Percentiles rank a stretch among this genome's conserved stretches.
Evolutionary conservation across 2,329 filamentous ascomycete species (phyloP).

Genomic region (Ophiostoma ulmi): DNA sequence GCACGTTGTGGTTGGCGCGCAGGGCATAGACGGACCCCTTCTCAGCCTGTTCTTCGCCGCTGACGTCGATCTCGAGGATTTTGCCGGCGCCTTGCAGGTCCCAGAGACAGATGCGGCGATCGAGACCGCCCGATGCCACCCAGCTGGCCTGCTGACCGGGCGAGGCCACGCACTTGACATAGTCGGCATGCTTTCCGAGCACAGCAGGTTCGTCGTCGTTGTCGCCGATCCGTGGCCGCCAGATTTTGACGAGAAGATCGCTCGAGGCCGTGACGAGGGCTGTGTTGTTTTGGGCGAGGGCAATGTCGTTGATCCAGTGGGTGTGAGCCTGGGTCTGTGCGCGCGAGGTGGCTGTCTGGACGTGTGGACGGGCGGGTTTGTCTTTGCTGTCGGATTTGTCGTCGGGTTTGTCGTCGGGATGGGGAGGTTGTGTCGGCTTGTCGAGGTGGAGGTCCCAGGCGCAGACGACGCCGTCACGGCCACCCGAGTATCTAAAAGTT

Average conservation of each 20-base stretch:
- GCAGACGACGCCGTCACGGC: conserved; percentile 91
- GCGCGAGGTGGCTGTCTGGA: conserved; percentile 51
- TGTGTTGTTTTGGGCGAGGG: conserved; percentile 69
- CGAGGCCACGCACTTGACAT: conserved; percentile 88
- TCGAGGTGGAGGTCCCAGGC: conserved; percentile 86
- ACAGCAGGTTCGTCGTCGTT: conserved; percentile 65
- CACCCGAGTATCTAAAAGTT: conserved; percentile 75
- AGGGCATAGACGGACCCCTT: conserved; percentile 96
- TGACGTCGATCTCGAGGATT: conserved; percentile 77
- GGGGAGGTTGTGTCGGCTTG: conserved; percentile 35
- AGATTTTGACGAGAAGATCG: conserved; percentile 89
- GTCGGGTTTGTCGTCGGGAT: conserved; percentile 23
- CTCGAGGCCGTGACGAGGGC: conserved; percentile 85
- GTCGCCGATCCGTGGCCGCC: conserved; percentile 68
- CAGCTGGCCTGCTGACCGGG: conserved; percentile 62
- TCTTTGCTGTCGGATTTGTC: conserved; percentile 23
- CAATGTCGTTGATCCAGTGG: conserved; percentile 94
- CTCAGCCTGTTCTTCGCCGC: conserved; percentile 73
- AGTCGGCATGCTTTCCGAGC: conserved; percentile 91
- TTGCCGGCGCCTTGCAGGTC: conserved; percentile 85
- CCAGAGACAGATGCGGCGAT: conserved; percentile 89
- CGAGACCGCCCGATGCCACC: conserved; percentile 90
- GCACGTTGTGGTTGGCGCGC: conserved; percentile 69
- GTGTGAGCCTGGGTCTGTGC: conserved; percentile 70
- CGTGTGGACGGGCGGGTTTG: conserved; percentile 31